phyloP scores from a whole-genome alignment of 2,329 filamentous ascomycete genomes.

The Ophiostoma perfectum region DNA sequence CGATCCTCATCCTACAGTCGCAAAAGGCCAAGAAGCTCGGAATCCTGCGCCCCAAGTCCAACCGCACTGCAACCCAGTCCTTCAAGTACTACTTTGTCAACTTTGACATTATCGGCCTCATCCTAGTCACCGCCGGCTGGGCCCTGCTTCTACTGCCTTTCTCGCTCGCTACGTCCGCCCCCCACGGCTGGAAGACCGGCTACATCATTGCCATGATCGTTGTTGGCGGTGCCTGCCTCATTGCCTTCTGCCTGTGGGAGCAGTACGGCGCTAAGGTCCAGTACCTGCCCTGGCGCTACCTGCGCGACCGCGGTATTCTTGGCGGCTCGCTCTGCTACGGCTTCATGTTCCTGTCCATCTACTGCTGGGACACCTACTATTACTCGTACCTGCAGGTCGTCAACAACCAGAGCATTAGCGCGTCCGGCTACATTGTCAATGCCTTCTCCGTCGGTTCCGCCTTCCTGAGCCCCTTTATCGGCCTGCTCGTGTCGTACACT shows the following conservation, averaged over 20 bases:
- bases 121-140: constrained; percentile 57
- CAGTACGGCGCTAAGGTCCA: constrained; percentile 35
- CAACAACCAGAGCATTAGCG: constrained; percentile 24
- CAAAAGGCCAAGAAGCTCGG: constrained; percentile 53
- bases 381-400: constrained; percentile 27
- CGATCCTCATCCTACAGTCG: constrained; percentile 54
- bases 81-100: constrained; percentile 51
- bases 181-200: constrained; percentile 38
- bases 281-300: constrained; percentile 40
- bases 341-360: constrained; percentile 24
- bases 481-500: constrained; percentile 42
- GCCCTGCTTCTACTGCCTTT: constrained; percentile 63
- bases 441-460: constrained; percentile 30
- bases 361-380: constrained; percentile 29
- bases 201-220: constrained; percentile 41
- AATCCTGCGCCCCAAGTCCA: constrained; percentile 39
- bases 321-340: constrained; percentile 19
- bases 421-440: constrained; percentile 23
- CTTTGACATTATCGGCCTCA: constrained; percentile 60
- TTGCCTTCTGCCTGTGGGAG: constrained; percentile 39
- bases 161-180: constrained; percentile 46
- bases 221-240: constrained; percentile 35
- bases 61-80: constrained; percentile 43
- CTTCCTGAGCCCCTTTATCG: constrained; percentile 41
- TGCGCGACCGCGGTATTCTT: constrained; percentile 44